Conservation (phyloP, 495 filamentous ascomycete species). For the Neurospora discreta region DNA sequence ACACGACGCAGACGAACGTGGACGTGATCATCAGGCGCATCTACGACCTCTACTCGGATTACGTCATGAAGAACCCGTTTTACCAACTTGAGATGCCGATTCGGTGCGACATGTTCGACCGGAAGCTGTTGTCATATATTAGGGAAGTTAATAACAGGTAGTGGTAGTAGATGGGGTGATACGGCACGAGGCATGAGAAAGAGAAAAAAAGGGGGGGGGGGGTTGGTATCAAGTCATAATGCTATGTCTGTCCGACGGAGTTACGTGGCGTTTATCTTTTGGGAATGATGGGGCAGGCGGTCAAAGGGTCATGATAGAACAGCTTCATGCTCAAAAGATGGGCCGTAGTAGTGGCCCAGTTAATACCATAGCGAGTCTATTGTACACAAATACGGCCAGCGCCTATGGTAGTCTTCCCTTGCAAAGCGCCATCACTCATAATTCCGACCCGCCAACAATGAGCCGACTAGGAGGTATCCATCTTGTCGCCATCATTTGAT, state of each 20-base stretch:
- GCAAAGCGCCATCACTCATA: not conserved
- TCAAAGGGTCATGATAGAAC: not conserved
- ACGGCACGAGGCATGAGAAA: not conserved
- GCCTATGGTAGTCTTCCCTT: not conserved
- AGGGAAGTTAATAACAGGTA: slow-evolving; percentile 45
- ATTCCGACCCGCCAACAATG: not conserved
- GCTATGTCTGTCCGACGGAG: slow-evolving; percentile 8
- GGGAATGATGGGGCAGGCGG: not conserved
- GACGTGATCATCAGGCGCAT: slow-evolving; percentile 70
- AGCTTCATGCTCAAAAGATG: not conserved
- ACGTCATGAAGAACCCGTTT: slow-evolving; percentile 99
- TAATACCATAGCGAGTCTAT: slow-evolving; percentile 4
- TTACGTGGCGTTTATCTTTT: slow-evolving; percentile 11
- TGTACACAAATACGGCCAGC: slow-evolving; percentile 5
- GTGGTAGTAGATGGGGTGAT: slow-evolving; percentile 1
- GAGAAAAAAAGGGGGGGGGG: not conserved
- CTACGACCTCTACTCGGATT: slow-evolving; percentile 93
- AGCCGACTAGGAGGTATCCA: slow-evolving; percentile 58
- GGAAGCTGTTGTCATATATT: slow-evolving; percentile 65
- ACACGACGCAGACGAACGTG: slow-evolving; percentile 79
- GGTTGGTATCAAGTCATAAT: slow-evolving; percentile 4
- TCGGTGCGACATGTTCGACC: slow-evolving; percentile 85
- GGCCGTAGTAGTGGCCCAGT: not conserved
- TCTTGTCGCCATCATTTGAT: slow-evolving; percentile 53
- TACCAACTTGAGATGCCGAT: slow-evolving; percentile 97